Evolutionary conservation across 306 rosid genomes (phyloP), one percentile per base, ranked within the genome.

Genomic region (Quercus glauca): DNA sequence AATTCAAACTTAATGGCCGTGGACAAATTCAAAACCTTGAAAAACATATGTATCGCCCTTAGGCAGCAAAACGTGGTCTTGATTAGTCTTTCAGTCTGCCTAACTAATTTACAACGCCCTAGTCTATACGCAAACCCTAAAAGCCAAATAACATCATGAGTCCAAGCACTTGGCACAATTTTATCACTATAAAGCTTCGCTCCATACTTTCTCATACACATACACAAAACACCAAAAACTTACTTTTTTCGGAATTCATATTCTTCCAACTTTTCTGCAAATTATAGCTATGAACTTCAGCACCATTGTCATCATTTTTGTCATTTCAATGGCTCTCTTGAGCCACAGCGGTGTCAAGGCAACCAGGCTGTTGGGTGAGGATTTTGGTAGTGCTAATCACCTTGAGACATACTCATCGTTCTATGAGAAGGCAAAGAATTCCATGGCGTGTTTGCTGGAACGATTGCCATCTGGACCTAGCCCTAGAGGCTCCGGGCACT

Each of bases 401-500:
- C 55, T 82, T 33, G 69, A 79, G 73, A 67, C 58, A 25, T 72
- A 71, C 49, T 21, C 85, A 12, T 26, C 73, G 19, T 59, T 79
- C 56, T 78, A 73, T 21, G 78, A 67, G 73, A 80, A 58, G 70
- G 81, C 76, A 5, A 80, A 51, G 73, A 19, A 23, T 53, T 35
- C 70, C 60, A 73, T 84, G 87, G 69, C 81, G 21, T 64, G 70
- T 43, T 80, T 74, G 87, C 82, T 77, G 61, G 45, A 73, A 73
- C 79, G 74, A 25, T 72, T 80, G 19, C 70, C 82, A 23, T 80
- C 84, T 2, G 87, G 87, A 45, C 84, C 79, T 3, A 84, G 87
- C 35, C 76, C 35, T 41, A 20, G n/a, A 51, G 84, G 87, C 37
- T 29, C 76, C 5, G 84, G 87, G 53, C 92, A 88, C 77, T 88